Base-by-base conservation (phyloP, 1,284 basidiomycete genomes). In the Neolentinus lepideus region DNA sequence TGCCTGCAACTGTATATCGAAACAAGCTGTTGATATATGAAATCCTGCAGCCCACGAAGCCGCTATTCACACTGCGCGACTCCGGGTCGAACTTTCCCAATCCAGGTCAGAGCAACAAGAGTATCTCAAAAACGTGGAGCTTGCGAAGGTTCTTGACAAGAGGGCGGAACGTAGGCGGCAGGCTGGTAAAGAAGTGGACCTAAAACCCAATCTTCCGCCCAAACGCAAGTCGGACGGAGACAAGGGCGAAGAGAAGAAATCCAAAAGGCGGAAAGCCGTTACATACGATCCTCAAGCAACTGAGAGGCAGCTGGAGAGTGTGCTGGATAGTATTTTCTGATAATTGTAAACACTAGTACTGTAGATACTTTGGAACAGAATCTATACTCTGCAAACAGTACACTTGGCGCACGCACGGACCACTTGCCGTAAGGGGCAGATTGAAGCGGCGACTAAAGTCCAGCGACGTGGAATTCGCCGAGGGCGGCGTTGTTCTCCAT, bases 81-180 rank as follows among this genome's bases (percentile, higher is more conserved):
- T 99, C 21, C 91, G 96, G 8, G 85, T 92, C 54, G 95, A 98
- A 66, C 80, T 99, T 25, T 83, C 91, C 0, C 91, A 95, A 65
- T 94, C 92, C 22, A 86, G 83, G 62, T 75, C 83, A 38, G 96
- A 98, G 71, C 96, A 99, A 68, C 83, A 84, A 53, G 92, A 96
- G 56, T 99, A 99, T 71, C 80, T 99, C 56, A 84, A 82, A 66
- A 96, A 98, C 62, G 97, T 99, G 36, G 97, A 98, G 67, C 81
- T 96, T 19, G 95, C 95, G 1, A 83, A 90, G n/a, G 85, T 96
- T 29, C 75, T 95, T 63, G 85, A 90, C 60, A 95, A 96, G 71
- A 88, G 94, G 51, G 83, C 83, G 31, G 85, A 87, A 60, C 86
- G 85, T 67, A 92, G 80, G 62, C 68, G 63, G 36, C 69, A 70